Conservation (phyloP, 2,329 filamentous ascomycete species). For the Cadophora malorum region DNA sequence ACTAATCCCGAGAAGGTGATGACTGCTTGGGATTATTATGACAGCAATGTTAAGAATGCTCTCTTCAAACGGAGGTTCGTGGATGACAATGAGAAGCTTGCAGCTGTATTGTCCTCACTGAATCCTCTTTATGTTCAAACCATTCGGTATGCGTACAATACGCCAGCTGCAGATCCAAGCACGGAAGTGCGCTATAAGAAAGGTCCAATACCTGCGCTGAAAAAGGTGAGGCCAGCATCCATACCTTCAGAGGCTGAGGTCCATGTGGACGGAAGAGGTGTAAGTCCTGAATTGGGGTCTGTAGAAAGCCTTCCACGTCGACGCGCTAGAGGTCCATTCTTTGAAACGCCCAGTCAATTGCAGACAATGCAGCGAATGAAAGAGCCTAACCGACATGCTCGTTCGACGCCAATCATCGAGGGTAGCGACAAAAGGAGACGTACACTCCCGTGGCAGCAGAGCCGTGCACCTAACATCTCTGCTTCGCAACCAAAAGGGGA, state of each 20-base stretch:
- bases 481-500: background rate
- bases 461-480: too few relatives aligned
- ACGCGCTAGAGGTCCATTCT: constrained; percentile 26
- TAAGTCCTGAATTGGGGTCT: constrained; percentile 2
- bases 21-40: constrained; percentile 53
- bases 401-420: background rate
- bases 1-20: constrained; percentile 41
- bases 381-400: background rate
- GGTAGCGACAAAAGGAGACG: background rate
- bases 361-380: background rate
- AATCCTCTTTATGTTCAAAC: constrained; percentile 19
- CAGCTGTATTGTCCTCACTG: constrained; percentile 29
- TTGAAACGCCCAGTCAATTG: constrained; percentile 36
- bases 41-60: constrained; percentile 36
- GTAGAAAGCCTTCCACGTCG: background rate
- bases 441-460: background rate
- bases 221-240: background rate
- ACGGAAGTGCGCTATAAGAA: too few relatives aligned
- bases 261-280: background rate
- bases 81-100: constrained; percentile 30
- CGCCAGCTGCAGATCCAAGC: background rate
- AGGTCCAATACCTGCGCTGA: background rate
- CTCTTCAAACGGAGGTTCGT: constrained; percentile 38
- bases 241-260: background rate
- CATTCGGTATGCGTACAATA: constrained; percentile 9